Percentiles rank a stretch among this genome's conserved stretches.
Conservation (phyloP, 2,329 filamentous ascomycete genomes). For the Ophiognomonia clavigignenti-juglandacearum region DNA sequence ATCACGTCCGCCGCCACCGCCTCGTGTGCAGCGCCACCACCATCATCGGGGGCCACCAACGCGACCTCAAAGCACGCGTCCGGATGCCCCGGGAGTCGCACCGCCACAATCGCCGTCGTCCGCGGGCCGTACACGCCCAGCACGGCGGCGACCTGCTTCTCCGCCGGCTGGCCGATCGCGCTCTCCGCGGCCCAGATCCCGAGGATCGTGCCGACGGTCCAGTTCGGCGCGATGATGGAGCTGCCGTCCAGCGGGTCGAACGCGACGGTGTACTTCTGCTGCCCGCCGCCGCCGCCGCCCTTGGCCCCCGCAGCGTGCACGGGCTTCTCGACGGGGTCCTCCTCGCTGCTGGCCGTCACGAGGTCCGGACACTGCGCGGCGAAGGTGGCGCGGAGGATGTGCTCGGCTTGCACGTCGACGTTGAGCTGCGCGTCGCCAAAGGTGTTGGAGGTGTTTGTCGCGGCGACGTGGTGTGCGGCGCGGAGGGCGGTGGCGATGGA, state of each 20-base stretch:
- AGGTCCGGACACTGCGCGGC: slow-evolving; percentile 36
- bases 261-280: slow-evolving; percentile 51
- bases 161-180: slow-evolving; percentile 36
- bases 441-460: slow-evolving; percentile 45
- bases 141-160: slow-evolving; percentile 42
- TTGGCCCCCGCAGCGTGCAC: slow-evolving; percentile 16
- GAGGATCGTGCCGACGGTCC: slow-evolving; percentile 55
- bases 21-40: no score
- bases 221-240: slow-evolving; percentile 55
- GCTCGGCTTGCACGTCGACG: slow-evolving; percentile 50
- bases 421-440: slow-evolving; percentile 59
- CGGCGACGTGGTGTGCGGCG: slow-evolving; percentile 39
- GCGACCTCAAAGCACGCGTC: slow-evolving; percentile 48
- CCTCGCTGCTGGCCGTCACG: slow-evolving; percentile 52
- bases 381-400: slow-evolving; percentile 39
- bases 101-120: slow-evolving; percentile 50
- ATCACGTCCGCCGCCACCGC: no score
- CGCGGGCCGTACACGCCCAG: slow-evolving; percentile 51
- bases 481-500: slow-evolving; percentile 40
- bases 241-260: slow-evolving; percentile 62
- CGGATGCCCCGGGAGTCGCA: slow-evolving; percentile 37
- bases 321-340: slow-evolving; percentile 49
- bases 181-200: slow-evolving; percentile 52
- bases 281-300: not conserved
- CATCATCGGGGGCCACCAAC: slow-evolving; percentile 24